Evolutionary conservation across 768 basidiomycete species (phyloP), one percentile per base, ranked within the genome.

Genomic region (Kwoniella dendrophila): DNA sequence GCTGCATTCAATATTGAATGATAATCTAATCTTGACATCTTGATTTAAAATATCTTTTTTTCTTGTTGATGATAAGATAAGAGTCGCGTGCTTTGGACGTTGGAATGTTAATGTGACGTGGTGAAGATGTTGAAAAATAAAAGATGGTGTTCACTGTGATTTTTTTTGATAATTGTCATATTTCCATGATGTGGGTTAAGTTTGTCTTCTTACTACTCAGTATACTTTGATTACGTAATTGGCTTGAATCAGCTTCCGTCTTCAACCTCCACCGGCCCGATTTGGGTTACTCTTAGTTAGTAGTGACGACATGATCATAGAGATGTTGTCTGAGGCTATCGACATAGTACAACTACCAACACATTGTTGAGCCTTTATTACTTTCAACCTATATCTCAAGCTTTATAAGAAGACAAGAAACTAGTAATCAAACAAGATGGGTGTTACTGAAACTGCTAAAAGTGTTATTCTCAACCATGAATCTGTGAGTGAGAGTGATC

Each of bases 401-500:
- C 43, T 26, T 10, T 11, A 7, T 3, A 18, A 36, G 24, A 48
- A 41, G 34, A 47, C 33, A 32, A 32, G n/a, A 24, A 14, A 34
- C 22, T 12, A 44, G 43, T 24, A 51, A 33, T 24, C n/a, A 38
- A 4, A 12, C 59, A 73, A 40, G 20, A 76, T 76, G 74, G 65
- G 65, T 34, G 68, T 76, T 22, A 66, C 69, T 29, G 43, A 73
- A 49, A 73, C 56, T 44, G 74, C 57, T 16, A 73, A 72, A 63
- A 63, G 54, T 11, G 53, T 76, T 30, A 59, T 58, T 20, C 60
- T 75, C 40, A 73, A 49, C 22, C 49, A n/a, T 36, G 71, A 62
- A 20, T 70, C 69, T 26, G 73, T 75, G 52, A 66, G 70, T 58
- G 4, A n/a, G n/a, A 18, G 6, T 41, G 8, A 22, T 4, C 12